These are phyloP conservation scores for Dothistroma pini DNA, from an alignment of 2,329 filamentous ascomycete genomes.

Conservation along the genomic window DNA sequence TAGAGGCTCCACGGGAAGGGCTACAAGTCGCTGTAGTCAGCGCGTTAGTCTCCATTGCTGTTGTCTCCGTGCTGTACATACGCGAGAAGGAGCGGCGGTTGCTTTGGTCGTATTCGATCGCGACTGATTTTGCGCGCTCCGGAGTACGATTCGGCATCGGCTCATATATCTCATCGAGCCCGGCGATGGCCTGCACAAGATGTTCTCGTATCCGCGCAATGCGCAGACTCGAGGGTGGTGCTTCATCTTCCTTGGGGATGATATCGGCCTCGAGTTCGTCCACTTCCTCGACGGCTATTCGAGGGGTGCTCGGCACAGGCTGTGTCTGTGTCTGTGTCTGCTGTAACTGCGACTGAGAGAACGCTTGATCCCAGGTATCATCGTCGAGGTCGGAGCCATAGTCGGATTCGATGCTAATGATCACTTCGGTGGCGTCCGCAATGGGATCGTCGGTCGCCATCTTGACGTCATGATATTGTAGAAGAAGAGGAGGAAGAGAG, in stretches of 20 bases:
- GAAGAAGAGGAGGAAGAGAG: not conserved
- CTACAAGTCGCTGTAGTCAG: constrained; percentile 31
- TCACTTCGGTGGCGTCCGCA: constrained; percentile 15
- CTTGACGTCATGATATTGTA: constrained; percentile 8
- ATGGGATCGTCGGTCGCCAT: constrained; percentile 8
- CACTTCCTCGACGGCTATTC: constrained; percentile 13
- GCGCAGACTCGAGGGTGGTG: constrained; percentile 10
- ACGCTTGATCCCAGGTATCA: constrained; percentile 49
- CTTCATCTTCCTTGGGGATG: constrained; percentile 2
- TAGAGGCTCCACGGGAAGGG: constrained; percentile 14
- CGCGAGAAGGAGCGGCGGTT: constrained; percentile 36
- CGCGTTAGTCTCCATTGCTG: constrained; percentile 23
- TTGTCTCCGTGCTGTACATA: constrained; percentile 15
- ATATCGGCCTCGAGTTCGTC: constrained; percentile 21
- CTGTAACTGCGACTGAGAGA: constrained; percentile 44
- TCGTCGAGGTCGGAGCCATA: constrained; percentile 65
- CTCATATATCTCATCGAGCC: not conserved
- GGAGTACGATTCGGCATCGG: not conserved
- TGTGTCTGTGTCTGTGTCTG: constrained; percentile 1
- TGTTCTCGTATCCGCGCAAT: constrained; percentile 17
- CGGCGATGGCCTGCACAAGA: constrained; percentile 10
- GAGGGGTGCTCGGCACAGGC: not conserved
- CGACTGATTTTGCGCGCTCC: constrained; percentile 32
- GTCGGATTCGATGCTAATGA: constrained; percentile 39
- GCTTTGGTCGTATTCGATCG: constrained; percentile 42